These are phyloP conservation scores for Geotrichum cucujoidarum DNA, from an alignment of 1,139 yeast species.

Conservation along the genomic window DNA sequence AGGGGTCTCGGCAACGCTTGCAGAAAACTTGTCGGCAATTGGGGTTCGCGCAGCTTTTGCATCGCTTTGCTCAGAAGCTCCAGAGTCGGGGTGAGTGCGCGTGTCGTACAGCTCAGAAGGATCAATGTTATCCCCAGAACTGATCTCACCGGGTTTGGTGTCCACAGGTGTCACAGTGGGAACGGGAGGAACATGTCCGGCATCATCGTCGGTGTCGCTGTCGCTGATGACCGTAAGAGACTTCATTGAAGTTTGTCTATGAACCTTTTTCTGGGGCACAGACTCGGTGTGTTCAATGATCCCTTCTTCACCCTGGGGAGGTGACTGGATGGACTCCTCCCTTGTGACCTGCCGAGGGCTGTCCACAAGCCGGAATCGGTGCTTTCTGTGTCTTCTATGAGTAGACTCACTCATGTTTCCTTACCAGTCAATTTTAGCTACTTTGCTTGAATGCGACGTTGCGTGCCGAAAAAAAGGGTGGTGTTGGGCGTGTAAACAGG, in stretches of 20 bases:
- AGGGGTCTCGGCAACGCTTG: not conserved
- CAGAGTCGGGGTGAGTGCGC: constrained; percentile 1
- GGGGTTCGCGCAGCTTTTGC: constrained; percentile 16
- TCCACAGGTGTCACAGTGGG: no score
- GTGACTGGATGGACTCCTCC: not conserved
- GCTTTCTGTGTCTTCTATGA: not conserved
- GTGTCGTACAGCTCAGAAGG: constrained; percentile 7
- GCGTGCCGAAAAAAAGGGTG: no score
- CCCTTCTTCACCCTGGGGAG: not conserved
- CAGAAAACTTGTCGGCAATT: constrained; percentile 19
- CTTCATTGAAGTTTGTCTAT: constrained; percentile 5
- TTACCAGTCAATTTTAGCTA: no score
- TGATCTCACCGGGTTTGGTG: no score
- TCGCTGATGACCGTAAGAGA: constrained; percentile 16
- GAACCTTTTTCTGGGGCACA: not conserved
- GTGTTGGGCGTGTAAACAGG: no score
- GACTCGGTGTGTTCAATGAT: not conserved
- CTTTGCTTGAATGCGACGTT: no score
- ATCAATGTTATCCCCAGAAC: constrained; percentile 7
- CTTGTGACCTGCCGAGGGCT: not conserved
- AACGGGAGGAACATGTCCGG: no score
- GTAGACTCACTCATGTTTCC: no score
- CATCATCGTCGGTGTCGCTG: constrained; percentile 10
- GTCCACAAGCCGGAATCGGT: not conserved
- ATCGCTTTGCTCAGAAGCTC: not conserved